Evolutionary conservation across 1,284 basidiomycete species (phyloP), one percentile per base, ranked within the genome.

Genomic region (Austroboletus novae-zelandiae): DNA sequence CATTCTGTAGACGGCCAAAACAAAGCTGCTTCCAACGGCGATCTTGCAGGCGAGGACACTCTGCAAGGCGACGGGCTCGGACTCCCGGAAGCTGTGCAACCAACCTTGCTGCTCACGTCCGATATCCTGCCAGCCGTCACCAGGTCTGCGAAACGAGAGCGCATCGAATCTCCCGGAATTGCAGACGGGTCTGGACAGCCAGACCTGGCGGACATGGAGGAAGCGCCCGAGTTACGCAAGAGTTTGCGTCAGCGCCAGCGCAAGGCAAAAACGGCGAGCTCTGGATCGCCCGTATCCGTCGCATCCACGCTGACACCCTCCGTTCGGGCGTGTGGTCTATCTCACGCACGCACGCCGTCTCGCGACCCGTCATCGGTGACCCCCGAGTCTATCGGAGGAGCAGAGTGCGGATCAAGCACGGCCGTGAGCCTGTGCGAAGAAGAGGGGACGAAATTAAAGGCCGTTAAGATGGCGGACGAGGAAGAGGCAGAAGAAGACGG

Each of bases 391-490:
- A 35, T 65, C 41, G 63, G 55, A 14, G 65, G 55, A 14, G 57
- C 44, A 2, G 64, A 66, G 45, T 70, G 64, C 4, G 64, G 62
- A 14, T 69, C 67, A 9, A 66, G 64, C 44, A 66, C 67, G 3
- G 68, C 67, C 14, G 64, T 66, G 14, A 69, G 64, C 48, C 34
- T 68, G 41, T 68, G 56, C 25, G 64, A 57, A 3, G 67, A 67
- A 42, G 65, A 60, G 14, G 62, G 30, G 6, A 49, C 47, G 34
- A 68, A 64, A 31, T 41, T 53, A 47, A 61, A 67, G 45, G 35
- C 17, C 11, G 25, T 31, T 48, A 54, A 55, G 41, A 5, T 23
- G 11, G 51, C 34, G 10, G 53, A 50, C 11, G 64, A 46, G 5
- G 56, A 39, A 23, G 62, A 44, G 31, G 53, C 9, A 15, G 58